Conservation (phyloP, 495 filamentous ascomycete genomes). For the Friedmanniomyces simplex region DNA sequence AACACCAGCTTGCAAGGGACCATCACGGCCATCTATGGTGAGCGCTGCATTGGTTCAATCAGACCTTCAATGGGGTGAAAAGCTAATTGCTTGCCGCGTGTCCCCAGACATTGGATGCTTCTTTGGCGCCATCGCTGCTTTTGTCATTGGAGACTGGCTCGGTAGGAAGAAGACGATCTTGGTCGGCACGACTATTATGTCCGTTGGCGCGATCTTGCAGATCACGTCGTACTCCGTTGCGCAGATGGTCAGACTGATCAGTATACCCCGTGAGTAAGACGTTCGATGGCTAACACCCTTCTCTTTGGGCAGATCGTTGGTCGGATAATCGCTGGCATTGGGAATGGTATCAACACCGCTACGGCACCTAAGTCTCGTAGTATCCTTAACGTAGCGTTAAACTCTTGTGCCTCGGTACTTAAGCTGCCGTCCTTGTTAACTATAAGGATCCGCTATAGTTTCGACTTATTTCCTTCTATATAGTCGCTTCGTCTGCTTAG, state of each 20-base stretch:
- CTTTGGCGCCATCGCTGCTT: conserved; percentile 21
- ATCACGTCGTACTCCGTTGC: conserved; percentile 49
- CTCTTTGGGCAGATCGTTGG: conserved; percentile 39
- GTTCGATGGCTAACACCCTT: neutral
- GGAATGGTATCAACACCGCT: conserved; percentile 56
- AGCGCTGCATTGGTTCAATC: no score
- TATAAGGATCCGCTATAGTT: no score
- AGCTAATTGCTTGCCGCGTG: neutral
- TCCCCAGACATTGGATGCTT: conserved; percentile 19
- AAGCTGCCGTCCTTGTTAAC: no score
- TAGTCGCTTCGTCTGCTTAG: no score
- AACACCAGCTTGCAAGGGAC: conserved; percentile 8
- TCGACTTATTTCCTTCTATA: no score
- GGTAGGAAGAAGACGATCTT: conserved; percentile 23
- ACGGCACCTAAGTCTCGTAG: no score
- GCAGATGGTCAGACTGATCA: conserved; percentile 36
- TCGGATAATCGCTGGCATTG: conserved; percentile 38
- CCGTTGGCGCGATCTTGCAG: conserved; percentile 52
- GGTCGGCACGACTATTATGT: conserved; percentile 40
- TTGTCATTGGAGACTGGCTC: conserved; percentile 5
- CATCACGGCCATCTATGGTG: conserved; percentile 20
- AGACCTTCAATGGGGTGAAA: no score
- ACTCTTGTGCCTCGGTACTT: no score
- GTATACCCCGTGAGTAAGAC: neutral
- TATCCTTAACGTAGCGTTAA: no score